Evolutionary conservation across 768 basidiomycete genomes (phyloP).

Genomic region (Leccinum fibrillosum): DNA sequence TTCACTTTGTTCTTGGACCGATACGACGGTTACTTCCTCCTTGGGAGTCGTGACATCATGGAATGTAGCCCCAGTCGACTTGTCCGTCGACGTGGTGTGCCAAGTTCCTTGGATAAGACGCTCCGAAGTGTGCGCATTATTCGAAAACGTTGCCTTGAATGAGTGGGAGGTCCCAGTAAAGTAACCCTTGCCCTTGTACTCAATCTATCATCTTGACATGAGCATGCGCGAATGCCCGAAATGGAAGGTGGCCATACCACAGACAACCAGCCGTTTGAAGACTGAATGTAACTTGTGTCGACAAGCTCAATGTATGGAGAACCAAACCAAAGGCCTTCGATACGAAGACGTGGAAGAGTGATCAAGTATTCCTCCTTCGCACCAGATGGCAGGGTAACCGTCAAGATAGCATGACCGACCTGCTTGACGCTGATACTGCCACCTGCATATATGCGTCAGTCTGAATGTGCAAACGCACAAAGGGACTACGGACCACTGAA

Average conservation of each 20-base stretch:
- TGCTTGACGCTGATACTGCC: conserved; percentile 88
- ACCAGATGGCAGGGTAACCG: conserved; percentile 56
- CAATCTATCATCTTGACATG: conserved; percentile 55
- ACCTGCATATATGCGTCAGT: conserved; percentile 32
- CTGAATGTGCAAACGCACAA: neutral
- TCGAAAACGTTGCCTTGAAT: conserved; percentile 79
- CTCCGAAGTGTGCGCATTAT: conserved; percentile 41
- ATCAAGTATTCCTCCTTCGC: conserved; percentile 75
- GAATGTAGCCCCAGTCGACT: conserved; percentile 50
- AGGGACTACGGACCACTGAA: conserved; percentile 61
- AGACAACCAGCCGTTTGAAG: conserved; percentile 56
- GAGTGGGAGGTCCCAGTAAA: conserved; percentile 90
- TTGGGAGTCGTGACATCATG: conserved; percentile 73
- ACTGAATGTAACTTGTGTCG: conserved; percentile 77
- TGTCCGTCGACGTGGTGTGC: conserved; percentile 62
- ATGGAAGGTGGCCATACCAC: conserved; percentile 34
- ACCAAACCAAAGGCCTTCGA: conserved; percentile 91
- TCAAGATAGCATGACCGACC: conserved; percentile 88
- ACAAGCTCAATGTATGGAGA: conserved; percentile 91
- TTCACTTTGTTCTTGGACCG: conserved; percentile 63
- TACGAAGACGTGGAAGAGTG: conserved; percentile 86
- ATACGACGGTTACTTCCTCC: conserved; percentile 68
- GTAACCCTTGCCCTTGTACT: conserved; percentile 97
- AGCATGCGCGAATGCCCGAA: conserved; percentile 11
- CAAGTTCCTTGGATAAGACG: conserved; percentile 77